phyloP scores from a whole-genome alignment of 2,329 filamentous ascomycete genomes.

The Fusarium sp. region DNA sequence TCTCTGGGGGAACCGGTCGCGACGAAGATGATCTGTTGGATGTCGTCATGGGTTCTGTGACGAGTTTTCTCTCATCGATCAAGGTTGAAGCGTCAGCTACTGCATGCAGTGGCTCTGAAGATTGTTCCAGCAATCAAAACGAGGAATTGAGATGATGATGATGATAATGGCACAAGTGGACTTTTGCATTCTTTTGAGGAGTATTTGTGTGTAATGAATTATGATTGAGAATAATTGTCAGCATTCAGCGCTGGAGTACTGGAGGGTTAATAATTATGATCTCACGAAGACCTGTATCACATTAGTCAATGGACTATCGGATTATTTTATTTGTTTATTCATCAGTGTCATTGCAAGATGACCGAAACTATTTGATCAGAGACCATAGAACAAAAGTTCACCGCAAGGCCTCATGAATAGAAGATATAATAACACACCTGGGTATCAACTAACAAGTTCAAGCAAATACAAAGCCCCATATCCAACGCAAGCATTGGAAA shows the following conservation, averaged over 20 bases:
- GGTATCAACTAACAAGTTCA: conserved; percentile 27
- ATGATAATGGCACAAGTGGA: no score
- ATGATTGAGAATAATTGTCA: not conserved
- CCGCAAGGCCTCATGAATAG: not conserved
- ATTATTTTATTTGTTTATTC: not conserved
- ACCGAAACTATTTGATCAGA: not conserved
- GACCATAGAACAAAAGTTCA: not conserved
- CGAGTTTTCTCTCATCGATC: not conserved
- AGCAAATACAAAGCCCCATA: conserved; percentile 20
- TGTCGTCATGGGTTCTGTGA: conserved; percentile 6
- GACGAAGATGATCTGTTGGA: not conserved
- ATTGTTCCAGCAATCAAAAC: not conserved
- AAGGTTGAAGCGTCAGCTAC: not conserved
- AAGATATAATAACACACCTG: conserved; percentile 8
- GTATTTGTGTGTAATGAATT: conserved; percentile 2
- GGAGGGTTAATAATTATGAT: conserved; percentile 10
- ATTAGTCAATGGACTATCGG: not conserved
- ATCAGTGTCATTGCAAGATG: not conserved
- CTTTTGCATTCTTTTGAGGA: not conserved
- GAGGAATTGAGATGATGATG: conserved; percentile 5
- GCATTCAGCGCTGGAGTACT: not conserved
- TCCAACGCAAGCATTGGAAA: conserved; percentile 14
- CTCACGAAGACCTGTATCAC: not conserved
- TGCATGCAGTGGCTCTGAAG: not conserved
- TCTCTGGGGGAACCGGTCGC: not conserved